phyloP scores from a whole-genome alignment of 208 protist species.

The Acanthamoeba healyi region DNA sequence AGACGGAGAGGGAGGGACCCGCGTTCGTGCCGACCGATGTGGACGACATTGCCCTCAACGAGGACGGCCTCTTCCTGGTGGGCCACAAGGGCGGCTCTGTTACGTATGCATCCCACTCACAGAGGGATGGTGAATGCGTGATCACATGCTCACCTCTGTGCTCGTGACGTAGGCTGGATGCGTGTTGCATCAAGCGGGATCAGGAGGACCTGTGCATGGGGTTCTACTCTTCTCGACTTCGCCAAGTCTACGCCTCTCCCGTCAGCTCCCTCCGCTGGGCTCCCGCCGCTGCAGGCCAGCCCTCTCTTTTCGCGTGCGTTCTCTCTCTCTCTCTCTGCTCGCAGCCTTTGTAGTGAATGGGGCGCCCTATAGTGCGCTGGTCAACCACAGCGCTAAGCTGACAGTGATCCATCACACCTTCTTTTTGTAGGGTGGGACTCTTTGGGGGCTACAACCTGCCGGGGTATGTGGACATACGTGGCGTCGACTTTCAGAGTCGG shows the following conservation, averaged over 20 bases:
- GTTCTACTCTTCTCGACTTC: neutral
- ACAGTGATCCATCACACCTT: neutral
- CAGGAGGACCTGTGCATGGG: neutral
- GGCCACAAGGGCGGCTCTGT: neutral
- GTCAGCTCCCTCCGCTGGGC: constrained; percentile 20
- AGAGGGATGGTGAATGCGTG: too few relatives aligned
- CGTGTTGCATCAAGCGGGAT: constrained; percentile 5
- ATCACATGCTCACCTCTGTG: neutral
- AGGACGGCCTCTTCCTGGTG: neutral
- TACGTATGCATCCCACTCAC: neutral
- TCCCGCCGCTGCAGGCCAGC: neutral
- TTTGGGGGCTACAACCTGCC: constrained; percentile 57
- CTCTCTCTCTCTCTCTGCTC: too few relatives aligned
- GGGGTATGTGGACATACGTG: neutral
- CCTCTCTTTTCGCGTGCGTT: neutral
- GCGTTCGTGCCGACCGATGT: neutral
- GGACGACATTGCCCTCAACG: neutral
- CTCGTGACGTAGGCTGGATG: constrained; percentile 14
- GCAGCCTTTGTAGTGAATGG: neutral
- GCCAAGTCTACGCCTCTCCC: neutral
- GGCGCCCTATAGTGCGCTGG: neutral
- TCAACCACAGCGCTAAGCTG: neutral
- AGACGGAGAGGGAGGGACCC: neutral
- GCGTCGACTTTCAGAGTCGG: neutral
- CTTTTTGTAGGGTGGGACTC: neutral